A percentile compares a stretch with the other conserved stretches of the same genome.
These are phyloP conservation scores for Dothistroma pini DNA, from an alignment of 2,329 filamentous ascomycete genomes.

Conservation along the genomic window DNA sequence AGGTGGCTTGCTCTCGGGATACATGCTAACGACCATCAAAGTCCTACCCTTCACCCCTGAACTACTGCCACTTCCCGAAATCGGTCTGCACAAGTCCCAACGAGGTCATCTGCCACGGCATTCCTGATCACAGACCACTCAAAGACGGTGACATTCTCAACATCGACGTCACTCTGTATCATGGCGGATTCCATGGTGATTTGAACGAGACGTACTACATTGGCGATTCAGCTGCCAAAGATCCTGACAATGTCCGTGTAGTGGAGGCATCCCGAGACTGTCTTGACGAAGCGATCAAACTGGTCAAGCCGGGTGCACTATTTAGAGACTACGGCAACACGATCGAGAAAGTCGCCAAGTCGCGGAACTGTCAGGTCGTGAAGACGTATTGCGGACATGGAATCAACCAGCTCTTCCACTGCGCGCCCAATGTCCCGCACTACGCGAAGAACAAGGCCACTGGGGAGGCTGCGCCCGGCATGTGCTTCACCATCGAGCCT, in stretches of 20 bases:
- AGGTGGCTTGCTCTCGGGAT: not conserved
- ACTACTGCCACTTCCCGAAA: constrained; percentile 96
- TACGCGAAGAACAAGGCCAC: constrained; percentile 99
- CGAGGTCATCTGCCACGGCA: constrained; percentile 98
- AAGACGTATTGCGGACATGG: constrained; percentile 96
- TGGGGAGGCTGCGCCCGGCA: constrained; percentile 87
- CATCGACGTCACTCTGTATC: constrained; percentile 91
- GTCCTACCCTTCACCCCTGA: constrained; percentile 92
- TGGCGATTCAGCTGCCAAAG: constrained; percentile 76
- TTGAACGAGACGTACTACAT: constrained; percentile 99
- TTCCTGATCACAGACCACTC: constrained; percentile 83
- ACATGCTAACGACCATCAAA: constrained; percentile 38
- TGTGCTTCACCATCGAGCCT: constrained; percentile 99
- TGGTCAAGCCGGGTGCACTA: constrained; percentile 88
- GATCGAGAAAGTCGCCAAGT: constrained; percentile 94
- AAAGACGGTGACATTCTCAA: constrained; percentile 95
- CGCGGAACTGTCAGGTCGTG: constrained; percentile 80
- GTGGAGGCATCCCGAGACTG: constrained; percentile 88
- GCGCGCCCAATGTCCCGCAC: constrained; percentile 89
- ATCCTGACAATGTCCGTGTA: constrained; percentile 83
- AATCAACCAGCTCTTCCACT: constrained; percentile 91
- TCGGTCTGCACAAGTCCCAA: constrained; percentile 96
- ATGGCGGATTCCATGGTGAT: constrained; percentile 92
- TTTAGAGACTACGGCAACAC: constrained; percentile 91
- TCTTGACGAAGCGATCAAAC: constrained; percentile 82